Base-by-base conservation (phyloP, 331 rosid species). In the Quercus tomentella region DNA sequence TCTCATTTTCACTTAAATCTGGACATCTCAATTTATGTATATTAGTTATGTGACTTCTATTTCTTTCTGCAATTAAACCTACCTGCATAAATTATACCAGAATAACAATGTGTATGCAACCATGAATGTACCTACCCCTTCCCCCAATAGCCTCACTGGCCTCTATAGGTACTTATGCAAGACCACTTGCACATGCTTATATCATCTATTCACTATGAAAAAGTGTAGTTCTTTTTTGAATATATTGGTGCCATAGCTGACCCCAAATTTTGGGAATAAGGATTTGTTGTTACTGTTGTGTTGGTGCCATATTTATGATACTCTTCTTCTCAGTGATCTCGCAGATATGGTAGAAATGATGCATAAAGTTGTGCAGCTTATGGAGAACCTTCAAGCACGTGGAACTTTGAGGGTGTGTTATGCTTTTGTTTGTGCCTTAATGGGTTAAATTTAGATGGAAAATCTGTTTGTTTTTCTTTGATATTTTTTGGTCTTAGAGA, bases 291-390 rank as follows among this genome's bases (percentile, higher is more conserved):
- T 37, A 37, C 45, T 37, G 45, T 37, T 8, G 45, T 7, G 45
- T 67, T 76, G 73, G 58, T 73, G 26, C 49, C 43, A 5, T 80
- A 51, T 75, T 79, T 62, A 84, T 74, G 65, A 28, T 70, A 18
- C 21, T 79, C 86, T 74, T 77, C 26, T 81, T 81, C 52, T 73
- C 97, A 95, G 97, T 85, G 93, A 86, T 87, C 94, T 95, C 73
- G 96, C 97, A 83, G 93, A 95, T 89, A 84, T 91, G 87, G 78
- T 91, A 21, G 94, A 95, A 89, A 95, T 90, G 81, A 85, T 95
- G 82, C 84, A 87, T 83, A 89, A 90, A 83, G 89, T 90, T 76
- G 80, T 88, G 63, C 84, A 79, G 82, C 90, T 95, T 73, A 90
- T 91, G 92, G 97, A 93, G 85, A 84, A 76, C 58, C 97, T 95